Evolutionary conservation across 2,329 filamentous ascomycete species (phyloP), one percentile per base, ranked within the genome.

Genomic region (Apiospora arundinis): DNA sequence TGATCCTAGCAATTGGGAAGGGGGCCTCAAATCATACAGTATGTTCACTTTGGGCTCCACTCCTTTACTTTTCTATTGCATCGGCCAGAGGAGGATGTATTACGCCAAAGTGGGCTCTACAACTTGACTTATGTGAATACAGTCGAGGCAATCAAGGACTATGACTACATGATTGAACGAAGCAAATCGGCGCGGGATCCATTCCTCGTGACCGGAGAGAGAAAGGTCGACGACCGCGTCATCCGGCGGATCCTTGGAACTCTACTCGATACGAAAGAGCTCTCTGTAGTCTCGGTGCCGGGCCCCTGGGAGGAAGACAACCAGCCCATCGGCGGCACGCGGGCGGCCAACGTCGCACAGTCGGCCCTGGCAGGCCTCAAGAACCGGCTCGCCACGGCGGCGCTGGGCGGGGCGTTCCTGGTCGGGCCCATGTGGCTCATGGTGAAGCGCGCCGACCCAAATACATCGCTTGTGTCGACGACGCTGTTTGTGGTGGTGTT

Each of bases 351-450:
- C 25, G 40, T 70, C 46, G 56, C 49, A 5, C 60, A 49, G 16
- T 18, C 69, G 8, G 68, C 44, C 63, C 46, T 63, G 12, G 46
- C 44, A n/a, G 6, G 46, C 5, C 70, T 72, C 49, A 68, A 56
- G 45, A 14, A 71, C 16, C 68, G 72, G n/a, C 23, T 74, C 8
- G n/a, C 46, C 2, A 69, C 70, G 5, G 70, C 71, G 4, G 63
- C 69, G 7, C 32, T 71, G 56, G 76, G 67, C 28, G 74, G 71
- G 6, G 37, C 52, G 11, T 75, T 77, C 56, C 72, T 76, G 12
- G 72, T 76, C 12, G 73, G 69, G 16, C 75, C 74, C 1, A 76
- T 77, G 76, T 76, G 74, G 74, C 52, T 77, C 11, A 77, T 77
- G 76, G 71, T 77, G 21, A 32, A 74, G 21, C 70, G 69, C 8